Evolutionary conservation across 306 rosid species (phyloP).

Genomic region (Trifolium subterraneum): DNA sequence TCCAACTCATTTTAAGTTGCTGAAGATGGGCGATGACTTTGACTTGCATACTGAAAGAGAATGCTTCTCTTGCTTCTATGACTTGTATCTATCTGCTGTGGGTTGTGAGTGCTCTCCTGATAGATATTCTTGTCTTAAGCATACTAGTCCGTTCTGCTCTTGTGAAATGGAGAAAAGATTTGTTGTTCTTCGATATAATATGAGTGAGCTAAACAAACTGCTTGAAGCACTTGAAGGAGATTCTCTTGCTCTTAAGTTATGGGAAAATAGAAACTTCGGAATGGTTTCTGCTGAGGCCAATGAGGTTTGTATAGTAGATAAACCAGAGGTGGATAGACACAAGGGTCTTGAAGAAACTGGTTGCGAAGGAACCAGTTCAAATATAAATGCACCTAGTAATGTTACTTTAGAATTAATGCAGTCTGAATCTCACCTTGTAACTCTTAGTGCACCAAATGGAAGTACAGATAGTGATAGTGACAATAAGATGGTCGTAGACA

Average conservation of each 20-base stretch:
- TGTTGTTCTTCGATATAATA: conserved; percentile 65
- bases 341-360: conserved; percentile 40
- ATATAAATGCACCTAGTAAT: conserved; percentile 48
- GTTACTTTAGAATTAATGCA: conserved; percentile 68
- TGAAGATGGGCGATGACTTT: conserved; percentile 72
- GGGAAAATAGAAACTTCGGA: conserved; percentile 49
- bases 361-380: conserved; percentile 51
- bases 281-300: conserved; percentile 46
- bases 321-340: conserved; percentile 48
- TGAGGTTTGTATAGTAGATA: conserved; percentile 38
- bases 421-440: conserved; percentile 57
- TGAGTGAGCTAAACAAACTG: conserved; percentile 61
- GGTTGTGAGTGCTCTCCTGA: conserved; percentile 84
- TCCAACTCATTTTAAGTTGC: conserved; percentile 60
- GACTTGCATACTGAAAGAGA: conserved; percentile 81
- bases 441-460: conserved; percentile 47
- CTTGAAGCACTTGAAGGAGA: conserved; percentile 76
- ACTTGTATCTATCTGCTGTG: conserved; percentile 78
- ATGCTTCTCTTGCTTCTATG: conserved; percentile 86
- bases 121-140: conserved; percentile 79
- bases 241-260: conserved; percentile 49
- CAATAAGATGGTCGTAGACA: conserved; percentile 38
- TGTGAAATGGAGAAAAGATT: conserved; percentile 60
- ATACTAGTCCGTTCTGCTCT: conserved; percentile 66
- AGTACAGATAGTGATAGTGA: conserved; percentile 54